Conservation (phyloP, 2,329 filamentous ascomycete species). For the Phaeophleospora eucalypticola region DNA sequence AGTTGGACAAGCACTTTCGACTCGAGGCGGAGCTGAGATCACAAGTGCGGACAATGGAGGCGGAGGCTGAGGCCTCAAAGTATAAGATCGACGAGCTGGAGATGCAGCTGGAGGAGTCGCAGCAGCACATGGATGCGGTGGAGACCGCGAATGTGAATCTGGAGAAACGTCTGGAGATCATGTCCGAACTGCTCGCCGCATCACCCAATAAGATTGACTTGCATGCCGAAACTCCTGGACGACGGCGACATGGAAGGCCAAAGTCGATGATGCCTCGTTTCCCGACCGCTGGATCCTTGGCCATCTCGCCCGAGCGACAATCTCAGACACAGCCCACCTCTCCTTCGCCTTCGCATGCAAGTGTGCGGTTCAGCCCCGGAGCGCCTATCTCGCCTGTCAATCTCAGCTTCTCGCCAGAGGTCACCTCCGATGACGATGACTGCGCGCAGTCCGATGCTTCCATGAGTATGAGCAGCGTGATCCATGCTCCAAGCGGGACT, state of each 20-base stretch:
- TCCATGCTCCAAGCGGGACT: constrained; percentile 8
- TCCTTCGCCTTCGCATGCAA: constrained; percentile 8
- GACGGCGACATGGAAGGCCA: constrained; percentile 26
- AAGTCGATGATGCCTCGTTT: constrained; percentile 34
- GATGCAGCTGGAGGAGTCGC: constrained; percentile 28
- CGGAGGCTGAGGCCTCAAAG: constrained; percentile 26
- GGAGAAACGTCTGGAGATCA: constrained; percentile 36
- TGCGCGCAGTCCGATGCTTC: constrained; percentile 10
- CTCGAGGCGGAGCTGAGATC: constrained; percentile 29
- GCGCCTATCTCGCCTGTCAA: constrained; percentile 14
- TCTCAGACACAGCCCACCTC: constrained; percentile 15
- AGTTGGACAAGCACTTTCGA: constrained; percentile 27
- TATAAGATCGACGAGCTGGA: constrained; percentile 34
- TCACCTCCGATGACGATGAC: constrained; percentile 14
- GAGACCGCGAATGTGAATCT: constrained; percentile 36
- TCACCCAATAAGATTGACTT: constrained; percentile 36
- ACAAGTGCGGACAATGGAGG: constrained; percentile 28
- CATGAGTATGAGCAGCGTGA: constrained; percentile 2
- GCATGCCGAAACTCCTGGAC: constrained; percentile 27
- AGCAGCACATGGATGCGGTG: constrained; percentile 30
- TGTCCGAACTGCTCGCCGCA: constrained; percentile 35
- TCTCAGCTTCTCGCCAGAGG: constrained; percentile 17
- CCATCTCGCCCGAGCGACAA: constrained; percentile 24
- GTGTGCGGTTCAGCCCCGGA: constrained; percentile 7
- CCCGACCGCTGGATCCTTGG: constrained; percentile 30